These are phyloP conservation scores for Claviceps digitariae DNA, from an alignment of 2,329 filamentous ascomycete genomes.

Conservation along the genomic window DNA sequence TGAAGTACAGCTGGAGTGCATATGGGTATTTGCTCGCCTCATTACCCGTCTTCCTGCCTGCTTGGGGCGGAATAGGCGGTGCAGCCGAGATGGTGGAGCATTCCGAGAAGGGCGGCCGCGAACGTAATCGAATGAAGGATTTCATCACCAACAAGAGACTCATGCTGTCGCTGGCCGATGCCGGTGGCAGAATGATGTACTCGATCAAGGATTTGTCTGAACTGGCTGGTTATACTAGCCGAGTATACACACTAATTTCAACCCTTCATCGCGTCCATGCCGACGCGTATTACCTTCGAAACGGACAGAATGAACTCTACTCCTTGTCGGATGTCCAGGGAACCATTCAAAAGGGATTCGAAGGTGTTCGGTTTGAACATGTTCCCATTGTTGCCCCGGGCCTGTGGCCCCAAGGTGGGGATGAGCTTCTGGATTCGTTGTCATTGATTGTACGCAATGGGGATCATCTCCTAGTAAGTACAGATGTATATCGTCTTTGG, in stretches of 20 bases:
- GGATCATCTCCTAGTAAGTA: constrained; percentile 64
- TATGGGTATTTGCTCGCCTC: constrained; percentile 92
- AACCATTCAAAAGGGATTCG: constrained; percentile 87
- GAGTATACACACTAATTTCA: constrained; percentile 90
- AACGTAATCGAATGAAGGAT: constrained; percentile 85
- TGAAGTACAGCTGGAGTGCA: constrained; percentile 98
- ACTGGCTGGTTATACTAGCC: constrained; percentile 86
- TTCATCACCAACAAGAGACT: constrained; percentile 99
- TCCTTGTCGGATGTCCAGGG: constrained; percentile 86
- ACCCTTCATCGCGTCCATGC: constrained; percentile 90
- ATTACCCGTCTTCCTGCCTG: constrained; percentile 83
- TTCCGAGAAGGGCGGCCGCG: constrained; percentile 42
- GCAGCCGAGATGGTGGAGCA: constrained; percentile 48
- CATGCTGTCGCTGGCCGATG: constrained; percentile 94
- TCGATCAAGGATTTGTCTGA: constrained; percentile 97
- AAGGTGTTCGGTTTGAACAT: constrained; percentile 83
- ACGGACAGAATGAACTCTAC: constrained; percentile 63
- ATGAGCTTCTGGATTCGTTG: constrained; percentile 78
- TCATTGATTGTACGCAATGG: constrained; percentile 82
- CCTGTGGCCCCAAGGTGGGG: constrained; percentile 78
- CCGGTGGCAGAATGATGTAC: constrained; percentile 98
- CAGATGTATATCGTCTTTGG: not conserved
- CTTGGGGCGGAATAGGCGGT: constrained; percentile 78
- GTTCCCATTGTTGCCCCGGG: constrained; percentile 85
- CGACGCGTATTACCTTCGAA: constrained; percentile 62